Percentiles rank a stretch among this genome's conserved stretches.
These are phyloP conservation scores for Cryphonectria nitschkei DNA, from an alignment of 2,329 filamentous ascomycete species.

Conservation along the genomic window DNA sequence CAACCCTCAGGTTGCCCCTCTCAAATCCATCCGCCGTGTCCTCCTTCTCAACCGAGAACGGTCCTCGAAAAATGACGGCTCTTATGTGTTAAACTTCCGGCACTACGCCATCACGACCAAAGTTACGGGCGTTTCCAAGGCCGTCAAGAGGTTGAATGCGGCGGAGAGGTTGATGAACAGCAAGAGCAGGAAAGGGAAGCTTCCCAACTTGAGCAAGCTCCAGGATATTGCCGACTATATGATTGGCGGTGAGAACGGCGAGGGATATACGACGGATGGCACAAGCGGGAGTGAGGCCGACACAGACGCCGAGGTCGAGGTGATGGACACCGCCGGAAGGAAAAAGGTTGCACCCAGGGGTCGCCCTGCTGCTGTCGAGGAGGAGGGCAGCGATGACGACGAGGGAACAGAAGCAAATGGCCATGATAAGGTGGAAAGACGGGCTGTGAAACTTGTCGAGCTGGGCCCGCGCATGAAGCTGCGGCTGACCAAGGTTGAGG, in stretches of 20 bases:
- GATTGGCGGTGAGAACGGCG: constrained; percentile 75
- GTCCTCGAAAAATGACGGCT: constrained; percentile 55
- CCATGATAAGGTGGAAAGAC: constrained; percentile 70
- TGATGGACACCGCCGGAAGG: constrained; percentile 68
- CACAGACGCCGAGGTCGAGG: constrained; percentile 93
- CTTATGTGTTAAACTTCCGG: constrained; percentile 83
- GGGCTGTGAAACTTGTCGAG: constrained; percentile 90
- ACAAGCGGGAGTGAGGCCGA: constrained; percentile 90
- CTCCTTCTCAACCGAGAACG: constrained; percentile 85
- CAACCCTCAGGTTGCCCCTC: constrained; percentile 84
- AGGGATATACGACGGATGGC: constrained; percentile 83
- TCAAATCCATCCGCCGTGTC: constrained; percentile 90
- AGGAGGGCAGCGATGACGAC: constrained; percentile 51
- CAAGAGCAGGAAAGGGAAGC: constrained; percentile 66
- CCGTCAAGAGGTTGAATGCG: constrained; percentile 80
- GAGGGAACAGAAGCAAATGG: constrained; percentile 39
- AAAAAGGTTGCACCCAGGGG: constrained; percentile 59
- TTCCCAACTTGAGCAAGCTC: constrained; percentile 89
- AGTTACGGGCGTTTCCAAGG: constrained; percentile 80
- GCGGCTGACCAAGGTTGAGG: constrained; percentile 92
- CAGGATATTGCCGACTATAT: constrained; percentile 95
- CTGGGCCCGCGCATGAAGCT: constrained; percentile 88
- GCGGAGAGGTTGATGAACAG: constrained; percentile 75
- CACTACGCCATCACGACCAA: constrained; percentile 97
- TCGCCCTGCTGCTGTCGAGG: constrained; percentile 50